Evolutionary conservation across 2,329 filamentous ascomycete species (phyloP).

Genomic region (Nigrospora oryzae): DNA sequence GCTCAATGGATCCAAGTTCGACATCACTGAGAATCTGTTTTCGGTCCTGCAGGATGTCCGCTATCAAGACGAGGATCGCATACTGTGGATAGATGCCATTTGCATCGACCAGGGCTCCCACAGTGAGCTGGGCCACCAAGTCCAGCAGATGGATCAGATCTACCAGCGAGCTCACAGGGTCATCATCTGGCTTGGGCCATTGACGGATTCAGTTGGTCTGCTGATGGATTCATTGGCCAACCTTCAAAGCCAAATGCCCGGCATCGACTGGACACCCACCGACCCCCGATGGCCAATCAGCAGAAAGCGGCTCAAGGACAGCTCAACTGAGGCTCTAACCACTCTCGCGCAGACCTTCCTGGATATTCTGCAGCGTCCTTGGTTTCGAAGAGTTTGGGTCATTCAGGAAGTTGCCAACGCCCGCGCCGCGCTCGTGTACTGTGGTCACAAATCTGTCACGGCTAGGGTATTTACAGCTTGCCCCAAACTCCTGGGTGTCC

Average conservation of each 20-base stretch:
- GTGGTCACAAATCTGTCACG: neutral
- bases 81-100: conserved; percentile 1
- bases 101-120: conserved; percentile 6
- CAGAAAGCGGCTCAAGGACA: fast-evolving
- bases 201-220: neutral
- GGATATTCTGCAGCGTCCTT: neutral
- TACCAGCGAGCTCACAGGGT: conserved; percentile 6
- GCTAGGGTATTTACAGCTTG: neutral
- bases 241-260: neutral
- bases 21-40: neutral
- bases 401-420: conserved; percentile 1
- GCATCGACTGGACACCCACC: neutral
- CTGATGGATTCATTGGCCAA: neutral
- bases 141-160: conserved; percentile 6
- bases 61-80: neutral
- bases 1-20: neutral
- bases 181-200: conserved; percentile 8
- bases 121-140: conserved; percentile 7
- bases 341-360: neutral
- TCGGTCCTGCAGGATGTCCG: neutral
- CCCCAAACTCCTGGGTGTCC: neutral
- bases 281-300: neutral
- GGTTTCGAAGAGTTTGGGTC: conserved; percentile 1
- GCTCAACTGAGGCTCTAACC: no score
- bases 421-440: neutral